These are phyloP conservation scores for Immersiporthe knoxdaviesiana DNA, from an alignment of 2,329 filamentous ascomycete species.

Conservation along the genomic window DNA sequence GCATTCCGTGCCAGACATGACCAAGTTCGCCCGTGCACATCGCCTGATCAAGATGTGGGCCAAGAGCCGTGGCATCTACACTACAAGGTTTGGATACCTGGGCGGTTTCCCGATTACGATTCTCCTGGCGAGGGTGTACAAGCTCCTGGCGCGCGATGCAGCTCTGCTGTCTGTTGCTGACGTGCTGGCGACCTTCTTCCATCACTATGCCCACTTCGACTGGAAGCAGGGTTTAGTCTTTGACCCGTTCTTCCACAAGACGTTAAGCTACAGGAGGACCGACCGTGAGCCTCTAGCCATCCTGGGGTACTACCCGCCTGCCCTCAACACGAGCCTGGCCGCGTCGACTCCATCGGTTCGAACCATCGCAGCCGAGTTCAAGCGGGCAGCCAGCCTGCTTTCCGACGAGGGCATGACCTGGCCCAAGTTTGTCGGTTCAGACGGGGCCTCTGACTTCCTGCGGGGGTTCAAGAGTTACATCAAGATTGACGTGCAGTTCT, in stretches of 20 bases:
- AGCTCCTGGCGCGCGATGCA: constrained; percentile 49
- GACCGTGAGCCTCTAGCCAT: constrained; percentile 65
- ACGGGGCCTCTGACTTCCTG: constrained; percentile 53
- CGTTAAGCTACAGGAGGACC: constrained; percentile 56
- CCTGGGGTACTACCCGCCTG: constrained; percentile 63
- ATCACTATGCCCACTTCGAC: constrained; percentile 63
- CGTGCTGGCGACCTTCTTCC: constrained; percentile 63
- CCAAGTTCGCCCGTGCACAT: constrained; percentile 61
- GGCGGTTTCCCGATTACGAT: constrained; percentile 67
- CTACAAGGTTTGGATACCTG: constrained; percentile 66
- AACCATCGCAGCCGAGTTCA: constrained; percentile 56
- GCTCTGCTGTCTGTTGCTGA: constrained; percentile 49
- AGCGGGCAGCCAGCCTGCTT: constrained; percentile 48
- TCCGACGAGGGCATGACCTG: constrained; percentile 44
- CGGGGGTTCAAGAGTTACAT: constrained; percentile 56
- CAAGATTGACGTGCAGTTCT: constrained; percentile 66
- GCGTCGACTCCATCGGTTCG: constrained; percentile 57
- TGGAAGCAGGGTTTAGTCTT: constrained; percentile 59
- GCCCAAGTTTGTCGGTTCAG: constrained; percentile 43
- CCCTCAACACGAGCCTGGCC: constrained; percentile 61
- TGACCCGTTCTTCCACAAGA: constrained; percentile 61
- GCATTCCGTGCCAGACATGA: constrained; percentile 61
- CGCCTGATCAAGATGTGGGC: constrained; percentile 67
- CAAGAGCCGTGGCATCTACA: constrained; percentile 63
- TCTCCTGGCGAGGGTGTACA: constrained; percentile 63